Percentiles rank a stretch among this genome's conserved stretches.
phyloP scores from a whole-genome alignment of 1,284 basidiomycete genomes.

The Austropuccinia psidii region DNA sequence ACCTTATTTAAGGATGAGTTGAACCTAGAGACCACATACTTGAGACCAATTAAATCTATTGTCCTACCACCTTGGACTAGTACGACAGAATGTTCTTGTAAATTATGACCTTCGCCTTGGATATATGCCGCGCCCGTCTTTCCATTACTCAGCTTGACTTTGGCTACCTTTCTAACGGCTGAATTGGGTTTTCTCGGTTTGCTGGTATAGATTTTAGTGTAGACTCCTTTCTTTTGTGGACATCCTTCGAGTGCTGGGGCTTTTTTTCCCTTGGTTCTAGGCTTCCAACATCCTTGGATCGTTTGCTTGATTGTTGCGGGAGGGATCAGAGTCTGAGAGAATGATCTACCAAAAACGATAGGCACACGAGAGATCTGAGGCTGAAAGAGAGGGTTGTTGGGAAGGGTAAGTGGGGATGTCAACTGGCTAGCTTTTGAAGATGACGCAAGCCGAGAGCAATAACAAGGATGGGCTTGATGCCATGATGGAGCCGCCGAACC shows the following conservation, averaged over 20 bases:
- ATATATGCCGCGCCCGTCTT: constrained; percentile 88
- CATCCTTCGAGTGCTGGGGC: constrained; percentile 69
- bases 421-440: too few relatives aligned
- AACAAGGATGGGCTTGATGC: too few relatives aligned
- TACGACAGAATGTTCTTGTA: constrained; percentile 96
- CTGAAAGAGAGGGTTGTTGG: too few relatives aligned
- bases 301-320: constrained; percentile 72
- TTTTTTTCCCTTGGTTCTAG: constrained; percentile 52
- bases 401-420: too few relatives aligned
- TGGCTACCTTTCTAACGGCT: constrained; percentile 91
- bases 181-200: constrained; percentile 99
- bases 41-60: constrained; percentile 93
- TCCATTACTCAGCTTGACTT: constrained; percentile 85
- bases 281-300: constrained; percentile 50
- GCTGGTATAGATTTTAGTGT: constrained; percentile 69
- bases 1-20: neutral
- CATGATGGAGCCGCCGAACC: too few relatives aligned
- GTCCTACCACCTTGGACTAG: constrained; percentile 86
- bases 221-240: constrained; percentile 83
- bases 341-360: constrained; percentile 48
- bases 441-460: too few relatives aligned
- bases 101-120: constrained; percentile 92
- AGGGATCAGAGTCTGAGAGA: constrained; percentile 59
- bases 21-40: constrained; percentile 57
- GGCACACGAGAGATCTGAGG: too few relatives aligned